Conservation (phyloP, 257 asterid species). For the Forsythia viridissima region DNA sequence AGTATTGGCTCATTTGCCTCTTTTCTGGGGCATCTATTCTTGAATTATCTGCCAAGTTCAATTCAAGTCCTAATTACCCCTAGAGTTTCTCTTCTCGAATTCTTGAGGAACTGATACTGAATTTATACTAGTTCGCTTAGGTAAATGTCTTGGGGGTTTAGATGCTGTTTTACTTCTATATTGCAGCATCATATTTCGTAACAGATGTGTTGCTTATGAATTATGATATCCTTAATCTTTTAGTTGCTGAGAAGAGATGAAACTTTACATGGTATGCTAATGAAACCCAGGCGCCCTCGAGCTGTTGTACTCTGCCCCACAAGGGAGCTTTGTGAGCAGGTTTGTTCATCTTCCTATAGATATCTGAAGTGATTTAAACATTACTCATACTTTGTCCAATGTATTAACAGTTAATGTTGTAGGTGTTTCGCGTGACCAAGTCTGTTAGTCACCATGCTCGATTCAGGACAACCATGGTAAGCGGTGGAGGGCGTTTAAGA, state of each 20-base stretch:
- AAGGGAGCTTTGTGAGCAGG: slow-evolving; percentile 99
- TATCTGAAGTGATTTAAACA: slow-evolving; percentile 11
- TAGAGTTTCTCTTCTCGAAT: neutral
- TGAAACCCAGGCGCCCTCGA: slow-evolving; percentile 97
- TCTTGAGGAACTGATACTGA: neutral
- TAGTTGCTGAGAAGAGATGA: slow-evolving; percentile 90
- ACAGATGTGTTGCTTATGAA: slow-evolving; percentile 3
- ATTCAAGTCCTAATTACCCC: neutral
- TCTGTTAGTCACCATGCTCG: slow-evolving; percentile 86
- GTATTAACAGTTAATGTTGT: slow-evolving; percentile 23
- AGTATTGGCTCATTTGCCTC: neutral
- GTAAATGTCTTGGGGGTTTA: neutral
- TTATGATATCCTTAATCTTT: slow-evolving; percentile 20
- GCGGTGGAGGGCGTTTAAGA: slow-evolving; percentile 94
- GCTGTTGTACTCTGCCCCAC: slow-evolving; percentile 95
- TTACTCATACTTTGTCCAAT: neutral
- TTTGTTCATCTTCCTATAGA: slow-evolving; percentile 19
- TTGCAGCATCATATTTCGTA: slow-evolving; percentile 3
- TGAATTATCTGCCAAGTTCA: neutral
- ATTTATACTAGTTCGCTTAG: neutral
- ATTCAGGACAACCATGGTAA: slow-evolving; percentile 94
- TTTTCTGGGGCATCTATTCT: slow-evolving; percentile 5
- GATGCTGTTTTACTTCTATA: neutral
- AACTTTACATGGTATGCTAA: slow-evolving; percentile 71
- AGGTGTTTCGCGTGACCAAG: slow-evolving; percentile 93